phyloP scores from a whole-genome alignment of 108 stramenopile genomes.

The Stephanodiscus minutulus region DNA sequence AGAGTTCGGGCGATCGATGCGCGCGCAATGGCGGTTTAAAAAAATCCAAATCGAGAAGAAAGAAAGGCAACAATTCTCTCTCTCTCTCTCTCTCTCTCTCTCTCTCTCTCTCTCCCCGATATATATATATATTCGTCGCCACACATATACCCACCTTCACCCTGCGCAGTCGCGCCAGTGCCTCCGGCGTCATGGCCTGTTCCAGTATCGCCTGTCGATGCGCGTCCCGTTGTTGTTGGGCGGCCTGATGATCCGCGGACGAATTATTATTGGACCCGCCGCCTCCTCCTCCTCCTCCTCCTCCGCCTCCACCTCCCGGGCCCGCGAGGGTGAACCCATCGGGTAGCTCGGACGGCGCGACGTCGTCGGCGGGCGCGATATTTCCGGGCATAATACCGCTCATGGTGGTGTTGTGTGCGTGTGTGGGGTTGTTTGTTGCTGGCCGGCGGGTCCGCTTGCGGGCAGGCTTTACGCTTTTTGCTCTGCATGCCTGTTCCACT shows the following conservation, averaged over 20 bases:
- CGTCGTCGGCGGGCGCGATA: conserved; percentile 19
- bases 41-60: too few relatives aligned
- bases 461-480: too few relatives aligned
- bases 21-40: too few relatives aligned
- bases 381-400: conserved; percentile 27
- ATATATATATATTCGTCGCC: too few relatives aligned
- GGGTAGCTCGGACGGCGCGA: conserved; percentile 50
- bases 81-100: too few relatives aligned
- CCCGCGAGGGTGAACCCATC: conserved; percentile 53
- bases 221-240: conserved; percentile 51
- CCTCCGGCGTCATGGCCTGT: conserved; percentile 79
- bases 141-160: conserved; percentile 74
- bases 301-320: conserved; percentile 18
- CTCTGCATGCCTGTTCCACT: too few relatives aligned
- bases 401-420: conserved; percentile 11
- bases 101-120: too few relatives aligned
- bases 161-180: conserved; percentile 74
- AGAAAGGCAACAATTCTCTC: too few relatives aligned
- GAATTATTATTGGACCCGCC: background rate
- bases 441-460: too few relatives aligned
- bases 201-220: conserved; percentile 76
- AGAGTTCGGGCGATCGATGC: too few relatives aligned
- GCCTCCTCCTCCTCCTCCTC: conserved; percentile 16
- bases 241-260: conserved; percentile 26
- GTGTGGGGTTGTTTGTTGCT: too few relatives aligned